Base-by-base conservation (phyloP, 2,329 filamentous ascomycete genomes). In the Calcarisporium arbuscula region DNA sequence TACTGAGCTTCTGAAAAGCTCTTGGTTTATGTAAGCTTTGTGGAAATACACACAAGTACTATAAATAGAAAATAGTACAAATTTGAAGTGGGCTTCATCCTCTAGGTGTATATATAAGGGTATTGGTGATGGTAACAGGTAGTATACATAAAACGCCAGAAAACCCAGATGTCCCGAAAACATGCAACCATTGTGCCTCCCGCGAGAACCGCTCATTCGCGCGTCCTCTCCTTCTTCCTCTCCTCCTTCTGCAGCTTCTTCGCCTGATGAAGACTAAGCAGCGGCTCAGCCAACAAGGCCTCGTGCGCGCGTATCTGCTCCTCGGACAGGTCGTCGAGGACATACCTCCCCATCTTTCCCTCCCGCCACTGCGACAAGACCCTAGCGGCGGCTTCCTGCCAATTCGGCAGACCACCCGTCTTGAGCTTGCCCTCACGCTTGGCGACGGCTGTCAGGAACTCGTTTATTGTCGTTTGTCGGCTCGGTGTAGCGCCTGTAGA, bases 381-480 rank as follows among this genome's bases (percentile, higher is more conserved):
- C 72, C 85, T 86, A 22, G 87, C 62, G 3, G 89, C 89, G 3
- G 87, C 80, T 7, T 77, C 77, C 34, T 88, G 81, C 18, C 75
- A 61, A 52, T 85, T 80, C 1, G 82, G 79, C 8, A 71, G 57
- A 0, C 86, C 88, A 2, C 86, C 85, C 44, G 82, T 81, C 30
- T 72, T 70, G 32, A 96, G 60, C 44, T 86, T 77, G 7, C 92
- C 92, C 8, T 84, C 86, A 47, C 80, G 81, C 34, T 52, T 65
- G 14, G 86, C 88, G 15, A 94, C 77, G 2, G 66, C 74, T 11
- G 75, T 69, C 10, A 98, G 70, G 18, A 95, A 73, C 26, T 74
- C 70, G 30, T 72, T 62, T n/a, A 94, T 68, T n/a, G 45, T 95
- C 85, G 57, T 96, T 95, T 2, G 92, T 96, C 1, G 89, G 87